Base-by-base conservation (phyloP, 2,329 filamentous ascomycete species). In the Parafenestella ontariensis region DNA sequence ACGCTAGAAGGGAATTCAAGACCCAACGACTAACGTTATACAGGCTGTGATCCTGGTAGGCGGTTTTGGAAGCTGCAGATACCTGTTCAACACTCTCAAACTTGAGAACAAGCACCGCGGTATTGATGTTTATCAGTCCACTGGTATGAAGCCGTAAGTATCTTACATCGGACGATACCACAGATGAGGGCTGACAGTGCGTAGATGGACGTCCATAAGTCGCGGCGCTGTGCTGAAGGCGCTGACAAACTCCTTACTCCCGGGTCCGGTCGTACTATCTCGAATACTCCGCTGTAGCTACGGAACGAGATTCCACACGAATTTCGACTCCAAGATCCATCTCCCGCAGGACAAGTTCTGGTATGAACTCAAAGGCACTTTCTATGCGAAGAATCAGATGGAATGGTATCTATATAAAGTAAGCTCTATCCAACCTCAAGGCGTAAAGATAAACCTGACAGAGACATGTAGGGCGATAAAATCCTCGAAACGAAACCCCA, bases 31-130 rank as follows among this genome's bases (percentile, higher is more conserved):
- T 31, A 18, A 17, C 31, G 6, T 28, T 5, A 15, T 21, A 7
- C 8, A 56, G 49, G 56, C 47, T 24, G 21, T 63, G 2, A 28
- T 61, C 1, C 47, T 63, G 0, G 60, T 62, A 7, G 58, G 58
- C 2, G 58, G 54, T 0, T 58, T 58, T 28, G 60, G 57, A 39
- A 57, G 52, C 15, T 52, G 52, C 39, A 21, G 47, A 15, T 63
- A 61, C 46, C 21, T 63, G 3, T 53, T 42, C 46, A 56, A 61
- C 3, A 13, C 36, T 8, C 42, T 61, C 1, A 37, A 36, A 1
- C 10, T 18, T 3, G 54, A 54, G 21, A 49, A 61, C 33, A 18
- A 44, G 34, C 24, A 29, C 24, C 44, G 48, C 6, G 43, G 46
- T 8, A 64, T 62, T 28, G 49, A 58, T 21, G 47, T 64, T 3